Evolutionary conservation across 208 protist genomes (phyloP).

Genomic region (Trypanosoma brucei): DNA sequence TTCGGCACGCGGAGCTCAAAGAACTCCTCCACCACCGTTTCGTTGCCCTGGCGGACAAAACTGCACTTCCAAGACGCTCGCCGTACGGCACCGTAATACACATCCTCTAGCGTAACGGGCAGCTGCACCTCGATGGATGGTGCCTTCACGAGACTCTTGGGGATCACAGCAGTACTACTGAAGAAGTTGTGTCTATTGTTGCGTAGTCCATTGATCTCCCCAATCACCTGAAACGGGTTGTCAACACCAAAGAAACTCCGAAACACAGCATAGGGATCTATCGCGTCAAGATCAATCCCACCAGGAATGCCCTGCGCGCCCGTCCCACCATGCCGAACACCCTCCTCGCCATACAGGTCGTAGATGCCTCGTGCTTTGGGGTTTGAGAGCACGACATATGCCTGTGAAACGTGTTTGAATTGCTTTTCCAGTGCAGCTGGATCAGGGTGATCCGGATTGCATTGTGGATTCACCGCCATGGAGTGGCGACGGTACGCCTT

Average conservation of each 20-base stretch:
- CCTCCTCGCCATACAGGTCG: slow-evolving; percentile 88
- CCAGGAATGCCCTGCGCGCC: slow-evolving; percentile 71
- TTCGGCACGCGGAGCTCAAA: slow-evolving; percentile 70
- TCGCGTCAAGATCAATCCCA: slow-evolving; percentile 67
- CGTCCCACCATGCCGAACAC: slow-evolving; percentile 86
- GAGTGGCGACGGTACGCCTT: slow-evolving; percentile 86
- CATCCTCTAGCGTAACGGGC: slow-evolving; percentile 73
- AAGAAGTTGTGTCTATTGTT: slow-evolving; percentile 85
- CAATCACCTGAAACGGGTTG: slow-evolving; percentile 86
- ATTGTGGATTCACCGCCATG: slow-evolving; percentile 87
- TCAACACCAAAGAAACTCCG: slow-evolving; percentile 85
- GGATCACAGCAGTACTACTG: slow-evolving; percentile 49
- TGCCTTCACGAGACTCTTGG: slow-evolving; percentile 49
- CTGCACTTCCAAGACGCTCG: slow-evolving; percentile 51
- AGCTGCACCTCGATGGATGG: slow-evolving; percentile 52
- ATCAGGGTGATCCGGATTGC: slow-evolving; percentile 62
- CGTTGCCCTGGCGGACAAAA: slow-evolving; percentile 24
- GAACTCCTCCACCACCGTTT: slow-evolving; percentile 32
- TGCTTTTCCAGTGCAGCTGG: slow-evolving; percentile 53
- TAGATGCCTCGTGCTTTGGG: slow-evolving; percentile 85
- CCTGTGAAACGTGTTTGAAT: slow-evolving; percentile 79
- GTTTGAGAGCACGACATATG: slow-evolving; percentile 87
- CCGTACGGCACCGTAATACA: slow-evolving; percentile 81
- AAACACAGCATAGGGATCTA: slow-evolving; percentile 81
- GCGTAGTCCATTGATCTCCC: slow-evolving; percentile 54